Evolutionary conservation across 495 filamentous ascomycete species (phyloP).

Genomic region (Zalerion maritima): DNA sequence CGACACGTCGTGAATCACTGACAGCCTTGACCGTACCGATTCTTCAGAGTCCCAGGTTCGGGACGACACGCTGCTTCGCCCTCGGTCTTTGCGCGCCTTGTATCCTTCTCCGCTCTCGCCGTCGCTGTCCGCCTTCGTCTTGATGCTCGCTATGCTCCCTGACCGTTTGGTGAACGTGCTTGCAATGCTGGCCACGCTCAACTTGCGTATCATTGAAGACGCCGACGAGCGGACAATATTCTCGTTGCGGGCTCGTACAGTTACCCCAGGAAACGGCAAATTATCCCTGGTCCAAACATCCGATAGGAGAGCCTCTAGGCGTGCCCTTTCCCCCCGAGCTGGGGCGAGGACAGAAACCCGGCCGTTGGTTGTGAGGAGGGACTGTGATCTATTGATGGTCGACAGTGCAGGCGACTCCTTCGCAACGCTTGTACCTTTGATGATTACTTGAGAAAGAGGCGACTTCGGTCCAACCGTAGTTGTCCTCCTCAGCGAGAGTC

Average conservation of each 20-base stretch:
- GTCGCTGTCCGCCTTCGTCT: constrained; percentile 6
- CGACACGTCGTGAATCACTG: constrained; percentile 24
- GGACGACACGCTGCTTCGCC: too few relatives aligned
- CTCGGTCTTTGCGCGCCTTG: too few relatives aligned
- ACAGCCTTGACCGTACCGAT: constrained; percentile 14
- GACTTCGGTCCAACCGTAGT: constrained; percentile 49
- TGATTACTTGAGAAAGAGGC: constrained; percentile 58
- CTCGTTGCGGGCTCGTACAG: constrained; percentile 43
- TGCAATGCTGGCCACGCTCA: constrained; percentile 59
- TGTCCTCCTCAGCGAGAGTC: constrained; percentile 68
- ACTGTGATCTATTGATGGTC: constrained; percentile 54
- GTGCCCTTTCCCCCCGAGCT: constrained; percentile 57
- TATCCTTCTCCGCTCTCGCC: constrained; percentile 2
- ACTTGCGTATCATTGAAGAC: constrained; percentile 67
- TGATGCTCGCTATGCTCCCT: constrained; percentile 15
- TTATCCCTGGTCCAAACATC: constrained; percentile 78
- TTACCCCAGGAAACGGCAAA: constrained; percentile 79
- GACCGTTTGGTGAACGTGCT: constrained; percentile 50
- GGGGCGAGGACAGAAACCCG: constrained; percentile 51
- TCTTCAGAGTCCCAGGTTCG: too few relatives aligned
- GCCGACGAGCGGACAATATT: constrained; percentile 52
- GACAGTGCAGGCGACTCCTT: constrained; percentile 36
- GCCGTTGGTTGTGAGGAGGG: constrained; percentile 45
- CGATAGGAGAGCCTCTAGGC: constrained; percentile 56
- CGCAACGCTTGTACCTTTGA: constrained; percentile 71